Evolutionary conservation across 805 yeast genomes (phyloP).

Genomic region (Starmerella asiatica): DNA sequence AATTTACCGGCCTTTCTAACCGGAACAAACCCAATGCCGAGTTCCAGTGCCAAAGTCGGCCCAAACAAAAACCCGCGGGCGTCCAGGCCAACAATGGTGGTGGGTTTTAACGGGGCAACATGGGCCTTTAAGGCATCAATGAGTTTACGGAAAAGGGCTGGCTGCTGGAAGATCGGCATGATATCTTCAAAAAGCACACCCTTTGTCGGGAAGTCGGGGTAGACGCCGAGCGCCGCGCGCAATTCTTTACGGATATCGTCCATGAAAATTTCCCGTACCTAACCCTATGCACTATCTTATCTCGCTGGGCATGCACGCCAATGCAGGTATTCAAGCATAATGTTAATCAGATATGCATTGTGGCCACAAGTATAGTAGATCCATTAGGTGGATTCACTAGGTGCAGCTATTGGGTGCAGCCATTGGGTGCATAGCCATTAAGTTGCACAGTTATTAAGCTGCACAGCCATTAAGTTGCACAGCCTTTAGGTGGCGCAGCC

Average conservation of each 20-base stretch:
- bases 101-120: conserved; percentile 49
- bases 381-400: too few relatives aligned
- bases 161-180: conserved; percentile 80
- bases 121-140: conserved; percentile 69
- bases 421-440: too few relatives aligned
- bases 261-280: background rate
- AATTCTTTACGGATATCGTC: conserved; percentile 20
- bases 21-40: conserved; percentile 86
- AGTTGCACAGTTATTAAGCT: too few relatives aligned
- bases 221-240: conserved; percentile 37
- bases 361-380: too few relatives aligned
- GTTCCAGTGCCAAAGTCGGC: conserved; percentile 81
- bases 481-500: too few relatives aligned
- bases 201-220: conserved; percentile 86
- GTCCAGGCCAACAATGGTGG: conserved; percentile 86
- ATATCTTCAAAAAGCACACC: conserved; percentile 94
- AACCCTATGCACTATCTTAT: too few relatives aligned
- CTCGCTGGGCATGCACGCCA: too few relatives aligned
- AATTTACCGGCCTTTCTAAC: conserved; percentile 91
- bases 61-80: conserved; percentile 96
- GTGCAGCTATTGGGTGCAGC: too few relatives aligned
- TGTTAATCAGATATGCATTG: too few relatives aligned
- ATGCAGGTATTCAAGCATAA: too few relatives aligned
- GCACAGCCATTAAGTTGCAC: too few relatives aligned
- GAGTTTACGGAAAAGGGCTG: conserved; percentile 66